Conservation (phyloP, 2,329 filamentous ascomycete genomes). For the Cadophora gregata region DNA sequence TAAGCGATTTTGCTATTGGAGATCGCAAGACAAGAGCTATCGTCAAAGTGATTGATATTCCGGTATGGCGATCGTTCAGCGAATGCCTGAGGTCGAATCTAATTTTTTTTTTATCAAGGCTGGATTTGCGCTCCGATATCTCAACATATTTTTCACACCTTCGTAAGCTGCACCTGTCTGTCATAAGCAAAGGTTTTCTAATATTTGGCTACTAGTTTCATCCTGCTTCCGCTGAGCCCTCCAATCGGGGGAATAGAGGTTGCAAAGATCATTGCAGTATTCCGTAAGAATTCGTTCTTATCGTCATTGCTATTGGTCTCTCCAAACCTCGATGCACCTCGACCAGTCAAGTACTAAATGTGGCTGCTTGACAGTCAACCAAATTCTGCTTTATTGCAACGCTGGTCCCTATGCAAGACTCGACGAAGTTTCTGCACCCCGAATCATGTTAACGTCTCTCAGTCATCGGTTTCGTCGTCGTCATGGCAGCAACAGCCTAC, state of each 20-base stretch:
- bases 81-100: background rate
- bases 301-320: background rate
- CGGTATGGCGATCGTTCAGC: constrained; percentile 48
- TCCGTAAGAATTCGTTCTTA: constrained; percentile 50
- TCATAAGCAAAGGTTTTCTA: background rate
- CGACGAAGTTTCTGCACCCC: too few species aligned
- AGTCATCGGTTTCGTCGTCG: constrained; percentile 62
- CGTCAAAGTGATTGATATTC: constrained; percentile 58
- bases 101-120: constrained; percentile 47
- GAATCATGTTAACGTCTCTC: background rate
- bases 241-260: constrained; percentile 60
- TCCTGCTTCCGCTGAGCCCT: constrained; percentile 62
- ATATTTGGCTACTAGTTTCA: constrained; percentile 48
- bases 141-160: constrained; percentile 64
- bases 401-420: too few species aligned
- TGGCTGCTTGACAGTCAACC: background rate
- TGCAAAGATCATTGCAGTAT: constrained; percentile 63
- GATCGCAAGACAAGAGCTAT: constrained; percentile 54
- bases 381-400: too few species aligned
- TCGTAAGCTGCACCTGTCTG: constrained; percentile 42
- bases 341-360: background rate
- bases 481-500: constrained; percentile 59
- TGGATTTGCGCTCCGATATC: constrained; percentile 63
- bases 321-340: too few species aligned
- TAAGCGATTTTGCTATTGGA: constrained; percentile 54